Evolutionary conservation across 129 eudicot genomes (phyloP), one percentile per base, ranked within the genome.

Genomic region (Ambrosia artemisiifolia): DNA sequence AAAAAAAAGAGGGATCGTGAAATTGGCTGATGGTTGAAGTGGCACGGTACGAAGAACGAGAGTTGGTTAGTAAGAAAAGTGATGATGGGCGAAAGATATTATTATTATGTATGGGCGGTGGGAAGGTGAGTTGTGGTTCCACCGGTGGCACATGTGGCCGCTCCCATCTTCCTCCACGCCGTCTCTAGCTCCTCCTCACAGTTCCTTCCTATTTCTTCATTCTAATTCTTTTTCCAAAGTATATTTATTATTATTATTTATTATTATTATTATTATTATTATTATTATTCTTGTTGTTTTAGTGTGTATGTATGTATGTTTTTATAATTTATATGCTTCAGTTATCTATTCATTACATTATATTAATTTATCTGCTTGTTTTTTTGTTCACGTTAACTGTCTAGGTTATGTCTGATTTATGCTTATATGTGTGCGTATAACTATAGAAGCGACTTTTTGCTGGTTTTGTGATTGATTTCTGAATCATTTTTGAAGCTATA

Each of bases 141-240:
- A 79, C 80, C 81, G 80, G 72, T 80, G 84, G 87, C 90, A 82
- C 86, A 85, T 85, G 90, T 85, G 81, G 89, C 75, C 86, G 81
- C 86, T 85, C 85, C 83, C 83, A 33, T 71, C 81, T 80, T 65
- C 87, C 69, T 46, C 84, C 83, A 79, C 83, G 82, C 62, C 88
- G 75, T 67, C 80, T 78, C 60, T 78, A 68, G 82, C 76, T 61
- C 83, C 75, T 69, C 16, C 80, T 47, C 8, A 43, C 53, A 74
- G 40, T 44, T 80, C 77, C 68, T 82, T 63, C 72, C 63, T 60
- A 64, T 71, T 66, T 61, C 57, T 80, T 65, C 65, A 84, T 24
- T 3, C 86, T 59, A 76, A 82, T 68, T 68, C 80, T 77, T 82
- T 85, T 70, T 75, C 82, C 48, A 82, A 85, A 80, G 86, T 85